Base-by-base conservation (phyloP, 106 monocot species). In the Dendrobium huoshanense region DNA sequence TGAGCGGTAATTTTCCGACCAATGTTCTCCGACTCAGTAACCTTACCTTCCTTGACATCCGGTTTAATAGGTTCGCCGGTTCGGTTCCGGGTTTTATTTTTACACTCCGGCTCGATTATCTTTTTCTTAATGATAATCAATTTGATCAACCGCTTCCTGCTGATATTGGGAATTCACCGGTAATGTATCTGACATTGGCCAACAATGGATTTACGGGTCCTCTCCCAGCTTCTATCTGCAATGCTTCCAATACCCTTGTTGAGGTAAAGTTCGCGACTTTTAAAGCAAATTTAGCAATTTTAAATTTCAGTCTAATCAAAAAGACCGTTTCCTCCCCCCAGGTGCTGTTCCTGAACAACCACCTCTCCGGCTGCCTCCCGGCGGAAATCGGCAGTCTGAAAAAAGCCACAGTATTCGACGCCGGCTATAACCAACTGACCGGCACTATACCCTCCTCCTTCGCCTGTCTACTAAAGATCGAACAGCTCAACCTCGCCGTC, bases 131-230 rank as follows among this genome's bases (percentile, higher is more conserved):
- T 85, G 79, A 92, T 84, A 89, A 92, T 78, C 19, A 24, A 22
- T 84, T 92, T 75, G 33, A 67, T 75, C 64, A 77, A 45, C n/a
- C 70, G 0, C 73, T 92, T 6, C 89, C 92, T 3, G 31, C 77
- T 15, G 56, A 82, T 73, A 67, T 87, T 54, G 89, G 89, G 31
- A 8, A 5, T 44, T 64, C 89, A 18, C 29, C 77, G 0, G 89
- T 81, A 2, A 9, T 41, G 18, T 89, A 82, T 79, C 59, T 89
- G 10, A 86, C 86, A 41, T 78, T 89, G 27, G 92, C 92, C 22
- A 89, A 92, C 85, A 89, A 92, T 65, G 78, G 78, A 27, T 89
- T 92, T 85, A 92, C 87, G 19, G 89, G 89, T 37, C 82, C 79
- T 7, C 85, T 92, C 54, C 92, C 89, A 20, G 0, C n/a, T 4